These are phyloP conservation scores for Aspergillus avenaceus DNA, from an alignment of 495 filamentous ascomycete species.

Conservation along the genomic window DNA sequence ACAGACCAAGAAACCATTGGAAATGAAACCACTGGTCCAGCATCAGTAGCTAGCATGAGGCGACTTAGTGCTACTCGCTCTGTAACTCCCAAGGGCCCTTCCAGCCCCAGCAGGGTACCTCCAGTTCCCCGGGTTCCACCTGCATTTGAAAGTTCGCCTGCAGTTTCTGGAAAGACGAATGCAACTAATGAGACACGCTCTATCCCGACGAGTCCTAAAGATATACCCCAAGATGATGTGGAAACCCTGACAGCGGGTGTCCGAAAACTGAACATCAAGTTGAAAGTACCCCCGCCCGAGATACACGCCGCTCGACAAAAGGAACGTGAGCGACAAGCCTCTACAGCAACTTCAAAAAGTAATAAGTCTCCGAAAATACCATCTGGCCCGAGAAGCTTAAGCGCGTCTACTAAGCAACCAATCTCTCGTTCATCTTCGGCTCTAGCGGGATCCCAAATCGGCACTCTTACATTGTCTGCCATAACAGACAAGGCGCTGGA, in stretches of 20 bases:
- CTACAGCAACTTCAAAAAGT: slow-evolving; percentile 17
- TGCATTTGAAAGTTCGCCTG: slow-evolving; percentile 15
- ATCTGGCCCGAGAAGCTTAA: background rate
- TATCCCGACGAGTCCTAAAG: background rate
- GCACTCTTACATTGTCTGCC: slow-evolving; percentile 1
- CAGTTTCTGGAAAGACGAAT: slow-evolving; percentile 10
- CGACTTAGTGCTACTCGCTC: slow-evolving; percentile 43
- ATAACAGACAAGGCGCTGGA: background rate
- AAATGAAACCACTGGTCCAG: slow-evolving; percentile 15
- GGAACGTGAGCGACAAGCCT: slow-evolving; percentile 18
- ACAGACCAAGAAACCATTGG: slow-evolving; percentile 7
- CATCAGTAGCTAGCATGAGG: slow-evolving; percentile 24
- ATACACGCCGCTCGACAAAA: slow-evolving; percentile 60
- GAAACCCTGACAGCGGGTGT: slow-evolving; percentile 64
- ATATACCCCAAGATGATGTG: slow-evolving; percentile 37
- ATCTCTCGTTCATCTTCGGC: background rate
- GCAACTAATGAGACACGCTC: background rate
- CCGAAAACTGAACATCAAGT: slow-evolving; percentile 63
- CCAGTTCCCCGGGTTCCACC: slow-evolving; percentile 44
- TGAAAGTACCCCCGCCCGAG: slow-evolving; percentile 68
- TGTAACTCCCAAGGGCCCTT: slow-evolving; percentile 42
- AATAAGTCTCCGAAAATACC: background rate
- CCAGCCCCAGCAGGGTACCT: slow-evolving; percentile 40
- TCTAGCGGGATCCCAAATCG: background rate
- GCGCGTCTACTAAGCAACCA: background rate